Evolutionary conservation across 352 stramenopile genomes (phyloP).

Genomic region (Thraustochytrium sp.): DNA sequence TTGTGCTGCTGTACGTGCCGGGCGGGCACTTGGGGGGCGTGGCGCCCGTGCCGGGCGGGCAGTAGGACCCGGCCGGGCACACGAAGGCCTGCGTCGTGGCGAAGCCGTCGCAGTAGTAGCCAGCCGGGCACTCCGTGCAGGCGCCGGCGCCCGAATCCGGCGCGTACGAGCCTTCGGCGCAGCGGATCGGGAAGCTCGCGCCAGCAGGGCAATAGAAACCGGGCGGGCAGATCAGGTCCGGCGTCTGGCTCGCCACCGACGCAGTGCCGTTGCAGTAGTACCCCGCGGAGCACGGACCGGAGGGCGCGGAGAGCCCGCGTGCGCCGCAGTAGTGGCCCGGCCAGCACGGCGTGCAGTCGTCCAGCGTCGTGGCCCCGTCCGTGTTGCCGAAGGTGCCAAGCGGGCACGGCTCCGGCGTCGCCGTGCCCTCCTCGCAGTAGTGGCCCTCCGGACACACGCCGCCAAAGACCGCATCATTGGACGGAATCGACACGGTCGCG

Average conservation of each 20-base stretch:
- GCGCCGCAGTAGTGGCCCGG: constrained; percentile 41
- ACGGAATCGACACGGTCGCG: not conserved
- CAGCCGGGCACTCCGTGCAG: constrained; percentile 41
- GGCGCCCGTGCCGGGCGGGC: constrained; percentile 56
- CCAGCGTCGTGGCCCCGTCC: constrained; percentile 58
- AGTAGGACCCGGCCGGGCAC: constrained; percentile 71
- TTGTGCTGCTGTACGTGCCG: constrained; percentile 67
- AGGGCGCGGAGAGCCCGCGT: constrained; percentile 56
- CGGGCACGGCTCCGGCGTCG: constrained; percentile 70
- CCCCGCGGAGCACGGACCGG: constrained; percentile 60
- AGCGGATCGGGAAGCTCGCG: constrained; percentile 50
- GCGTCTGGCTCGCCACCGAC: constrained; percentile 37
- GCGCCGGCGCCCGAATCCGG: not conserved
- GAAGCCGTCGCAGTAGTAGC: constrained; percentile 45
- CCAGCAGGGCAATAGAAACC: constrained; percentile 55
- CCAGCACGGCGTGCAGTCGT: constrained; percentile 65
- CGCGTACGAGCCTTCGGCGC: constrained; percentile 25
- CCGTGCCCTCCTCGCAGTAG: constrained; percentile 42
- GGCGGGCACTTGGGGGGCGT: constrained; percentile 52
- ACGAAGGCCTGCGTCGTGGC: constrained; percentile 35
- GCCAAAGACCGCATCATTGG: not conserved
- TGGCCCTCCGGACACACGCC: constrained; percentile 15
- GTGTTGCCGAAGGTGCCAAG: constrained; percentile 73
- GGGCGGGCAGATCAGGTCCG: constrained; percentile 45
- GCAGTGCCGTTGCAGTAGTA: constrained; percentile 69